Evolutionary conservation across 1,284 basidiomycete species (phyloP).

Genomic region (Cerrena zonata): DNA sequence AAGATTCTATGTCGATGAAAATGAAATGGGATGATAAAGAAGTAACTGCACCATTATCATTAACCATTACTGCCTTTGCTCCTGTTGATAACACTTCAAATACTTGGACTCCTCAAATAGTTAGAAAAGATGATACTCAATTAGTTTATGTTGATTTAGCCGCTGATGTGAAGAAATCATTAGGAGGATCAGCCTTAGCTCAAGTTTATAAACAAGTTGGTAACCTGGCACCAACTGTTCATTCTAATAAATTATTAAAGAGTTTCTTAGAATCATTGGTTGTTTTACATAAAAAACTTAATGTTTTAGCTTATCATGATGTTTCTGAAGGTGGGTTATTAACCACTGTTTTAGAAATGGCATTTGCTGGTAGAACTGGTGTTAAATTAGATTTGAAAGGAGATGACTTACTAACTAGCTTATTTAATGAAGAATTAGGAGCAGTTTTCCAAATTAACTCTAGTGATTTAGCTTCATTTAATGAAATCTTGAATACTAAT

Average conservation of each 20-base stretch:
- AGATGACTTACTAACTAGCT: conserved; percentile 57
- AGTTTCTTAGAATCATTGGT: conserved; percentile 80
- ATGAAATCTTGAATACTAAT: conserved; percentile 54
- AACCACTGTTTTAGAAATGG: conserved; percentile 91
- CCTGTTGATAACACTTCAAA: conserved; percentile 72
- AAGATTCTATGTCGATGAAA: conserved; percentile 99
- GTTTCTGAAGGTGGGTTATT: conserved; percentile 95
- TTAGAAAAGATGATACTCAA: conserved; percentile 59
- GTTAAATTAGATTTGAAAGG: conserved; percentile 63
- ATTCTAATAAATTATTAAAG: conserved; percentile 69
- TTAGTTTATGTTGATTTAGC: conserved; percentile 91
- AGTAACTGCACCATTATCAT: conserved; percentile 85
- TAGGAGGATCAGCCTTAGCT: conserved; percentile 90
- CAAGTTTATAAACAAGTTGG: conserved; percentile 95
- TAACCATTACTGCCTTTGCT: conserved; percentile 93
- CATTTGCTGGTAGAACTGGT: conserved; percentile 86
- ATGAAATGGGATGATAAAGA: conserved; percentile 82
- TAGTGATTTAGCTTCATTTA: conserved; percentile 54
- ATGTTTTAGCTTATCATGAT: conserved; percentile 94
- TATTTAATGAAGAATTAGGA: conserved; percentile 97
- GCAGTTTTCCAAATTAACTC: conserved; percentile 83
- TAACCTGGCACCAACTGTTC: conserved; percentile 86
- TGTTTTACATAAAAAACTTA: conserved; percentile 51
- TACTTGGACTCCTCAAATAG: conserved; percentile 91
- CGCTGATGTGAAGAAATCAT: conserved; percentile 74